Evolutionary conservation across 2,329 filamentous ascomycete genomes (phyloP).

Genomic region (Fusarium penzigii): DNA sequence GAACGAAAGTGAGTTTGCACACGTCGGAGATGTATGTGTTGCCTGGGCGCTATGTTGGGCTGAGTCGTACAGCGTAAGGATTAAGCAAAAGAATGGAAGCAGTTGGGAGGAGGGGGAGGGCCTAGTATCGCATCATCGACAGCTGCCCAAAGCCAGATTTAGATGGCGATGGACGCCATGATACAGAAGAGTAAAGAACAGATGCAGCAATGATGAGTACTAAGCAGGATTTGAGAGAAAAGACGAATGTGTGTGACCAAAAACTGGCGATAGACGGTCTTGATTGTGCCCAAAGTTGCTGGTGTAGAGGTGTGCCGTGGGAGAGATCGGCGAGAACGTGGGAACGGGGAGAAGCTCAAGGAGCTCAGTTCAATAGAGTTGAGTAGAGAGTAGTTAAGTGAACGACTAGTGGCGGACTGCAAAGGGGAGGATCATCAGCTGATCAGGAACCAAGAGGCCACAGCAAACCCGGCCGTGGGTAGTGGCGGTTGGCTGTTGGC

Average conservation of each 20-base stretch:
- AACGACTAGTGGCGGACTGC: constrained; percentile 9
- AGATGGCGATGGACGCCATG: constrained; percentile 26
- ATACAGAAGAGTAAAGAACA: constrained; percentile 3
- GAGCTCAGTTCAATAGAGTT: constrained; percentile 24
- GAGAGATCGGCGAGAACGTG: constrained; percentile 26
- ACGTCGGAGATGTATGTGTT: background rate
- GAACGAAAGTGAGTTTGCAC: background rate
- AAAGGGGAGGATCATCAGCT: constrained; percentile 35
- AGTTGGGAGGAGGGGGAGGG: constrained; percentile 22
- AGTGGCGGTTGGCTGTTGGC: constrained; percentile 21
- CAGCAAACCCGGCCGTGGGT: constrained; percentile 15
- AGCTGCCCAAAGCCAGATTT: constrained; percentile 25
- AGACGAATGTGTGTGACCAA: constrained; percentile 2
- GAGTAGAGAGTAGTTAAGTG: too few relatives aligned
- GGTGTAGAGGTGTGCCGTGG: constrained; percentile 11
- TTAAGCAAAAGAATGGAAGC: constrained; percentile 23
- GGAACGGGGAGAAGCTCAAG: constrained; percentile 22
- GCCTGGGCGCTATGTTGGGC: background rate
- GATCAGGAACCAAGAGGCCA: constrained; percentile 26
- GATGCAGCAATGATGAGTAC: background rate
- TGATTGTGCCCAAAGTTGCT: constrained; percentile 5
- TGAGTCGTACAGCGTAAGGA: constrained; percentile 14
- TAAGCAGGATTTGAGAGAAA: background rate
- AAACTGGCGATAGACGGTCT: constrained; percentile 5
- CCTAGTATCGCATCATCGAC: constrained; percentile 27